phyloP scores from a whole-genome alignment of 441 rosid genomes.

The Kokia cookei region DNA sequence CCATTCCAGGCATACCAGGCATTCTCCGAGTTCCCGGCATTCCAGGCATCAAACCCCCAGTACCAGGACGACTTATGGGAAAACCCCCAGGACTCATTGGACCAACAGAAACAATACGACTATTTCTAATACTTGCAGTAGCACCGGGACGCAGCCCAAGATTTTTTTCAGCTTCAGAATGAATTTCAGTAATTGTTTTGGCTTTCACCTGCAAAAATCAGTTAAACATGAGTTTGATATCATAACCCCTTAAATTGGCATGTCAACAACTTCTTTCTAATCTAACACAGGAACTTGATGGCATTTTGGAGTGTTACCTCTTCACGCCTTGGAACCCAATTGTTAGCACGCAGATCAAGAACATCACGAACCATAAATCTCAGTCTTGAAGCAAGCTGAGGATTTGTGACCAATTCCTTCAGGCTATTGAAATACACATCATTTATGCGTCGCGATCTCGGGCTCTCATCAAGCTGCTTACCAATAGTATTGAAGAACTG shows the following conservation, averaged over 20 bases:
- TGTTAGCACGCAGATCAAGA: slow-evolving; percentile 67
- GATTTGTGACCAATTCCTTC: slow-evolving; percentile 58
- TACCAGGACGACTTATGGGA: slow-evolving; percentile 61
- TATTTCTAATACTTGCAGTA: slow-evolving; percentile 69
- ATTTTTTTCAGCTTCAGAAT: slow-evolving; percentile 81
- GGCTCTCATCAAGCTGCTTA: slow-evolving; percentile 75
- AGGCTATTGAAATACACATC: slow-evolving; percentile 54
- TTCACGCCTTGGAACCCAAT: slow-evolving; percentile 92
- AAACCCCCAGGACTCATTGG: slow-evolving; percentile 43
- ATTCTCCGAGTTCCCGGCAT: slow-evolving; percentile 92
- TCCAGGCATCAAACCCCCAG: slow-evolving; percentile 72
- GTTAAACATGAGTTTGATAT: neutral
- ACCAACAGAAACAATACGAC: slow-evolving; percentile 40
- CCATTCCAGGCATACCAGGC: slow-evolving; percentile 89
- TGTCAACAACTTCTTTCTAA: neutral
- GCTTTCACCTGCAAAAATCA: slow-evolving; percentile 63
- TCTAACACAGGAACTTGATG: neutral
- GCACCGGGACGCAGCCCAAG: slow-evolving; percentile 94
- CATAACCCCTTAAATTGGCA: neutral
- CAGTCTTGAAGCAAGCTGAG: slow-evolving; percentile 64
- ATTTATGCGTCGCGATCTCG: slow-evolving; percentile 58
- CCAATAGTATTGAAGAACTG: slow-evolving; percentile 81
- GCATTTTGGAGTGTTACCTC: slow-evolving; percentile 42
- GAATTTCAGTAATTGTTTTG: slow-evolving; percentile 85
- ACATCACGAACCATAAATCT: slow-evolving; percentile 75